Conservation (phyloP, 164 flowering plant genomes). For the Paratinospora sagittata region DNA sequence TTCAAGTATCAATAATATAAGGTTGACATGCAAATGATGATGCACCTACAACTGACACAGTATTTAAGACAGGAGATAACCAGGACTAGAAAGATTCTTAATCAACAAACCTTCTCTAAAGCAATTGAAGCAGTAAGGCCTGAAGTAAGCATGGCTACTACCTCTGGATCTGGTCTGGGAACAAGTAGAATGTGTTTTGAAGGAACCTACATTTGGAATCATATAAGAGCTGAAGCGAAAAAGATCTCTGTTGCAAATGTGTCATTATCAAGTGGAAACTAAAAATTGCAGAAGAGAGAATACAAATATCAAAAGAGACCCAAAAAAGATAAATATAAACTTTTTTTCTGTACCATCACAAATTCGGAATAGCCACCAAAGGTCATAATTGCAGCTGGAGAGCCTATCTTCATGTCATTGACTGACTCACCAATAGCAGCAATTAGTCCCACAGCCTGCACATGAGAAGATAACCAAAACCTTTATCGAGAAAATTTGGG, state of each 20-base stretch:
- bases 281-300: background rate
- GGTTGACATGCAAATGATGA: background rate
- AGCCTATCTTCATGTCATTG: conserved; percentile 56
- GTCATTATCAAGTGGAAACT: background rate
- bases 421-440: conserved; percentile 88
- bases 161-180: conserved; percentile 92
- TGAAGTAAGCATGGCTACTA: conserved; percentile 97
- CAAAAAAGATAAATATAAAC: conserved; percentile 4
- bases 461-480: background rate
- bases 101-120: conserved; percentile 63
- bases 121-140: conserved; percentile 97
- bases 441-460: conserved; percentile 90
- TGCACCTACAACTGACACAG: background rate
- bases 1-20: background rate
- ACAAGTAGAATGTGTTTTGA: conserved; percentile 74
- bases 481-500: background rate
- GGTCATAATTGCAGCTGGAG: conserved; percentile 86
- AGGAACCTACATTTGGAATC: conserved; percentile 51
- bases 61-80: background rate
- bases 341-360: conserved; percentile 37
- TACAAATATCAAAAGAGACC: background rate
- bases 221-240: conserved; percentile 5
- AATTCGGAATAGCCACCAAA: conserved; percentile 92
- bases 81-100: background rate
- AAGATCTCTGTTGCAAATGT: background rate